Conservation (phyloP, 257 asterid species). For the Fraxinus quadrangulata region DNA sequence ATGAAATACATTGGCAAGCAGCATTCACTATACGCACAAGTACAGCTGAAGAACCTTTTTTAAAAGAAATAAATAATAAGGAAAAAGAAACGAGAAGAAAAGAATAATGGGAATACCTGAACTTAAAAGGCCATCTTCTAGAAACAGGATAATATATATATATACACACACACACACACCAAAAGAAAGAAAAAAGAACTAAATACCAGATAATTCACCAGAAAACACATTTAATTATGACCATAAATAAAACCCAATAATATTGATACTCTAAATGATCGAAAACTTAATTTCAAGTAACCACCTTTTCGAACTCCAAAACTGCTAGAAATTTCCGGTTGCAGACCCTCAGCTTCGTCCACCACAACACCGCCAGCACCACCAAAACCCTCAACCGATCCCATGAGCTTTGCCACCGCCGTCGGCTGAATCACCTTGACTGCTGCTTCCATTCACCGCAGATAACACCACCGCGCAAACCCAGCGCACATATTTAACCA, state of each 20-base stretch:
- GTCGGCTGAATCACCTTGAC: conserved; percentile 39
- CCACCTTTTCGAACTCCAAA: conserved; percentile 43
- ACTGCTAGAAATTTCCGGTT: conserved; percentile 39
- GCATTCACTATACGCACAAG: conserved; percentile 14
- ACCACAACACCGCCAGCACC: conserved; percentile 35
- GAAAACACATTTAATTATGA: conserved; percentile 2
- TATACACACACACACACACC: not conserved
- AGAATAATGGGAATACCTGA: not conserved
- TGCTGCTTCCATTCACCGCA: conserved; percentile 42
- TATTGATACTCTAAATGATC: conserved; percentile 23
- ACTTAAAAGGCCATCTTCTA: not conserved
- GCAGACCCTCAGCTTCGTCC: conserved; percentile 48
- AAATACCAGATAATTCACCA: not conserved
- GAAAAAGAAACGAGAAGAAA: not conserved
- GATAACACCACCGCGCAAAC: conserved; percentile 35
- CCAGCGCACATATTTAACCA: conserved; percentile 28
- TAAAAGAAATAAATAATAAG: not conserved
- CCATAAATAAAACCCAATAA: conserved; percentile 14
- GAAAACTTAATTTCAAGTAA: conserved; percentile 22
- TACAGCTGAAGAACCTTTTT: not conserved
- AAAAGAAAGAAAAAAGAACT: not conserved
- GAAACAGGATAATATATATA: not conserved
- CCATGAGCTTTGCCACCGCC: conserved; percentile 50
- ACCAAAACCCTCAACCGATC: conserved; percentile 60
- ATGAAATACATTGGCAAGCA: not conserved